Base-by-base conservation (phyloP, 2,329 filamentous ascomycete genomes). In the Pyricularia grisea region DNA sequence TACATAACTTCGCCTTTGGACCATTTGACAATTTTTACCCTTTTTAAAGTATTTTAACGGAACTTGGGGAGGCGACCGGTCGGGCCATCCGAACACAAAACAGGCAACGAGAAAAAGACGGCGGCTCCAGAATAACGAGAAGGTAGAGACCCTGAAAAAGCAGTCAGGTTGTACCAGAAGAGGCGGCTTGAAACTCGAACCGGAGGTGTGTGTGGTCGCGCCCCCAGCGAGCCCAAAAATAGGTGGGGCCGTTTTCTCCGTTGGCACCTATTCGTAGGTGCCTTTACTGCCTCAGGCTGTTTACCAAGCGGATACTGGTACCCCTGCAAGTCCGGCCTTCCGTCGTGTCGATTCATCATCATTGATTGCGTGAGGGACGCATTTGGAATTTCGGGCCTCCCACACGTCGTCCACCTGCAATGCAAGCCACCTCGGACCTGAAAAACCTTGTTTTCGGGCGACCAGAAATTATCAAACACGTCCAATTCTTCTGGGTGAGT, bases 181-280 rank as follows among this genome's bases (percentile, higher is more conserved):
- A 33, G 36, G 42, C 64, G 64, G 64, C 64, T 66, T 66, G 64
- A 66, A 66, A 66, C 64, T 66, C 27, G 30, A 66, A 33, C 25
- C 25, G 30, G 28, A 23, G 64, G 30, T 50, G 42, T 50, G 42
- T 50, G 42, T 50, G 42, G 20, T 50, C 17, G 64, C 64, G 28
- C 64, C 64, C 27, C 27, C 28, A 66, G 33, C 64, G 30, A 33
- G 64, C 27, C 23, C 60, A 64, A 64, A 30, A 64, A 64, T 64
- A 25, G 60, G 60, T 64, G 60, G 60, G 60, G 60, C 11, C 23
- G 25, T n/a, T 28, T 23, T 64, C 25, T 30, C 60, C 60, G 28
- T 27, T 64, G 3, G 64, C 11, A 30, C 23, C 60, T n/a, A n/a
- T n/a, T n/a, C n/a, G n/a, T n/a, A n/a, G n/a, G n/a, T n/a, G n/a